Percentiles rank a stretch among this genome's conserved stretches.
Evolutionary conservation across 23 red algal species (phyloP).

Genomic region (Chondrus crispus): DNA sequence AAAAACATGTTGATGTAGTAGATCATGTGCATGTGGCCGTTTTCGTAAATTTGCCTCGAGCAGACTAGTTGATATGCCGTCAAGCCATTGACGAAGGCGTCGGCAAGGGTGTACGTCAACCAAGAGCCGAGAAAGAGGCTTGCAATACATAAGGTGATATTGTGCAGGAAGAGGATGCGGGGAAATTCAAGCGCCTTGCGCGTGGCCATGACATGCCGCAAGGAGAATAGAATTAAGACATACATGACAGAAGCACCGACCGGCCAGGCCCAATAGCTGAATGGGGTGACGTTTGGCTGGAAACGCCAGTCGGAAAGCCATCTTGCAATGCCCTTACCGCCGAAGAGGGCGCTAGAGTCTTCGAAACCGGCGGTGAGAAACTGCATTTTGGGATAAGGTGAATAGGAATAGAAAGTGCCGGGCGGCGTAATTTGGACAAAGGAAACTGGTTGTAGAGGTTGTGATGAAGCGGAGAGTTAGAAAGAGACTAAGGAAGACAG

Average conservation of each 20-base stretch:
- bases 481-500: too few relatives aligned
- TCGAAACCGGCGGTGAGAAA: too few relatives aligned
- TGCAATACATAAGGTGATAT: constrained; percentile 68
- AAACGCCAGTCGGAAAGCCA: constrained; percentile 83
- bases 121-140: constrained; percentile 73
- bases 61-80: constrained; percentile 81
- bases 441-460: too few relatives aligned
- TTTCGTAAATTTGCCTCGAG: constrained; percentile 63
- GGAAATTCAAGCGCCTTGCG: constrained; percentile 74
- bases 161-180: constrained; percentile 80
- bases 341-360: too few relatives aligned
- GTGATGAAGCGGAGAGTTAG: too few relatives aligned
- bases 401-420: too few relatives aligned
- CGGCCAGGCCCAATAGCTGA: constrained; percentile 64
- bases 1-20: constrained; percentile 98
- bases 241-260: constrained; percentile 54
- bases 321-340: too few relatives aligned
- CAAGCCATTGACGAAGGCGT: constrained; percentile 13
- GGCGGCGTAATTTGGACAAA: too few relatives aligned
- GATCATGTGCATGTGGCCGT: constrained; percentile 91
- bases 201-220: constrained; percentile 62
- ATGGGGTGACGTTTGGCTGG: constrained; percentile 60
- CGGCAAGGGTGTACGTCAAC: constrained; percentile 53
- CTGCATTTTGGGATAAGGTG: too few relatives aligned
- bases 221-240: constrained; percentile 50